Percentiles rank a stretch among this genome's conserved stretches.
phyloP scores from a whole-genome alignment of 2,329 filamentous ascomycete species.

The Penicillium sp. region DNA sequence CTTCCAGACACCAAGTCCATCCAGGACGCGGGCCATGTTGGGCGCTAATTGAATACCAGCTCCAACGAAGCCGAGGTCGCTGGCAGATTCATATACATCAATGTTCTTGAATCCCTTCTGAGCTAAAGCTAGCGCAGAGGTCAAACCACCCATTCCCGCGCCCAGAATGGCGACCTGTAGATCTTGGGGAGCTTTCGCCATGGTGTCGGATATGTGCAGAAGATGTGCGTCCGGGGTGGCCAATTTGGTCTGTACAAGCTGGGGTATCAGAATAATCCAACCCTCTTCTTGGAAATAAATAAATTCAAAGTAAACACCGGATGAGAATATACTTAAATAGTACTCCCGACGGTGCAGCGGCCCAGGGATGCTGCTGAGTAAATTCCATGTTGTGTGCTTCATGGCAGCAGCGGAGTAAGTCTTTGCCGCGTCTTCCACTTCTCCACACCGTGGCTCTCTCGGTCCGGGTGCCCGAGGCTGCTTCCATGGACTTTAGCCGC shows the following conservation, averaged over 20 bases:
- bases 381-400: slow-evolving; percentile 1
- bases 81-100: slow-evolving; percentile 69
- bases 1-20: slow-evolving; percentile 68
- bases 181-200: slow-evolving; percentile 31
- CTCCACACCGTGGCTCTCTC: slow-evolving; percentile 15
- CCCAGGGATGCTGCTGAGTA: slow-evolving; percentile 11
- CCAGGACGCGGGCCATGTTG: slow-evolving; percentile 74
- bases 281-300: background rate
- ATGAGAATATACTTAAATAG: slow-evolving; percentile 6
- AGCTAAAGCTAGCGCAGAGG: slow-evolving; percentile 67
- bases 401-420: slow-evolving; percentile 20
- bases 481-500: slow-evolving; percentile 24
- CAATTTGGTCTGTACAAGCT: background rate
- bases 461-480: too few relatives aligned
- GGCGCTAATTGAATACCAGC: slow-evolving; percentile 81
- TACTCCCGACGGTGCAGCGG: background rate
- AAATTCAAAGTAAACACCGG: background rate
- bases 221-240: background rate
- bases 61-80: slow-evolving; percentile 73
- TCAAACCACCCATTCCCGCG: slow-evolving; percentile 72
- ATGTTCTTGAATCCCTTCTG: slow-evolving; percentile 72
- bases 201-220: slow-evolving; percentile 16
- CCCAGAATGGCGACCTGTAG: slow-evolving; percentile 47
- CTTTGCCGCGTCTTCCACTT: slow-evolving; percentile 27
- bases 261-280: background rate